Evolutionary conservation across 78 protist species (phyloP).

Genomic region (Guillardia theta): DNA sequence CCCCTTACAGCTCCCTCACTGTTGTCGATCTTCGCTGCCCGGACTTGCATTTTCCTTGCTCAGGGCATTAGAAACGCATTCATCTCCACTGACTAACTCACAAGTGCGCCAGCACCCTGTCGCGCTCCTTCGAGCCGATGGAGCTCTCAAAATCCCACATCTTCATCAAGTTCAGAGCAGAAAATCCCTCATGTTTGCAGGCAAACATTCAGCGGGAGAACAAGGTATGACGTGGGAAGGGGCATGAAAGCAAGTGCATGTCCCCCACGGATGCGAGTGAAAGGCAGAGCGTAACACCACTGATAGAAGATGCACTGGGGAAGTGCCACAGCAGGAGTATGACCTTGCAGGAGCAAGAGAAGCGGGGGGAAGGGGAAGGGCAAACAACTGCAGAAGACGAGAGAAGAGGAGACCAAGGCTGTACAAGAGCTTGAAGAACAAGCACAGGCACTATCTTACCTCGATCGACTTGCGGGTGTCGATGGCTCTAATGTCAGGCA

Average conservation of each 20-base stretch:
- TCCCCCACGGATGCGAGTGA: background rate
- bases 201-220: background rate
- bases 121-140: background rate
- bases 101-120: too few species aligned
- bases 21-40: background rate
- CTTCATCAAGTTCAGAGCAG: background rate
- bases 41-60: background rate
- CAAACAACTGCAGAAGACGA: background rate
- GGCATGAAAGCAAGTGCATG: background rate
- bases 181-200: background rate
- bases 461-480: conserved; percentile 6
- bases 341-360: background rate
- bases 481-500: background rate
- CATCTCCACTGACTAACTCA: too few species aligned
- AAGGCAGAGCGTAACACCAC: background rate
- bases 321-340: background rate
- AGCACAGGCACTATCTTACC: too few species aligned
- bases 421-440: too few species aligned
- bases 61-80: too few species aligned
- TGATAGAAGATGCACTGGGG: too few species aligned
- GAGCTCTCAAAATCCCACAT: background rate
- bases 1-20: background rate
- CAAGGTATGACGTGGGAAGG: background rate
- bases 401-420: background rate
- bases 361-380: background rate